Evolutionary conservation across 306 rosid species (phyloP), one percentile per base, ranked within the genome.

Genomic region (Castanea crenata): DNA sequence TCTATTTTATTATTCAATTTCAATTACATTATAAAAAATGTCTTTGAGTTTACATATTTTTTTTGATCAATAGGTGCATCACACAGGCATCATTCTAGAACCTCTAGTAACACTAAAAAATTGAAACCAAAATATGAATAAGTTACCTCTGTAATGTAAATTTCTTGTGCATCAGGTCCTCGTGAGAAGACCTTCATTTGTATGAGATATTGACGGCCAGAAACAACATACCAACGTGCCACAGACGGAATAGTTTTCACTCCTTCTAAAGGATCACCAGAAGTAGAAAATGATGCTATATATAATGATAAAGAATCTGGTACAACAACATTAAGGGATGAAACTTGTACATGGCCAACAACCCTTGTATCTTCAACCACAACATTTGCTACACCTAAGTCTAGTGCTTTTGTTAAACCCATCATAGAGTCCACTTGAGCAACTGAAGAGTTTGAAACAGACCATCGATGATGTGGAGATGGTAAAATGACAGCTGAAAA

Each of bases 391-490:
- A 77, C 82, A 62, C 99, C 99, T 79, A 94, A 83, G 80, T 84
- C 85, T 72, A 89, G 76, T 38, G 99, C 95, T 76, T 82, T 77
- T 13, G 88, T 87, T 77, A 83, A 83, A 61, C 99, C 99, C 84
- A 86, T 79, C 79, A 55, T 44, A 49, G 92, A 76, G 85, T 89
- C 93, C 82, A 90, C 91, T 71, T 64, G 83, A 64, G 95, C 97
- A 80, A 94, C 88, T 13, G 97, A 92, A 85, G 88, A 81, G 87
- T 92, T 94, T 85, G 97, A 91, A 74, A 84, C 87, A 74, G 93
- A 90, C 99, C 99, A 94, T 70, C 67, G 89, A 90, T 94, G 94
- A 86, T 92, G 93, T 19, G 93, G 89, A 74, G 99, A 92, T 58
- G 99, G 99, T 75, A 94, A 87, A 73, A 79, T 55, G 73, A 94